Conservation (phyloP, 2,329 filamentous ascomycete species). For the Aspergillus sp. region DNA sequence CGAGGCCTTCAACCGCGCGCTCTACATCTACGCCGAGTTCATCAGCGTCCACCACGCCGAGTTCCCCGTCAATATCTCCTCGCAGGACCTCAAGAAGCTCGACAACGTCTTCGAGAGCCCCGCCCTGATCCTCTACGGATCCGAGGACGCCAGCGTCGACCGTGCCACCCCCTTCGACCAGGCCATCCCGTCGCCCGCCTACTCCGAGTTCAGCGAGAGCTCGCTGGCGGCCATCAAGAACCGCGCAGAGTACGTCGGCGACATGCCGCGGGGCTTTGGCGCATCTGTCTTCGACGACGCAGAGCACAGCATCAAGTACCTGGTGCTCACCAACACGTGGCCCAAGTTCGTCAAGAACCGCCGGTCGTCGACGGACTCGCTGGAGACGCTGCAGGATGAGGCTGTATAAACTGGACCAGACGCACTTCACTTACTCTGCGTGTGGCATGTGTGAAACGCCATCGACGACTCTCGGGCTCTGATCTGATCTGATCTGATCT, state of each 20-base stretch:
- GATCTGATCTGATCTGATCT: background rate
- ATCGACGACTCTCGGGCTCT: background rate
- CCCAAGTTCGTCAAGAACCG: slow-evolving; percentile 35
- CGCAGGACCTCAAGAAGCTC: slow-evolving; percentile 54
- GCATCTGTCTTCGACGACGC: slow-evolving; percentile 59
- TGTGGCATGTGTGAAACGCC: background rate
- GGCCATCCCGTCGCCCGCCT: slow-evolving; percentile 17
- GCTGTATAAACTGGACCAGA: background rate
- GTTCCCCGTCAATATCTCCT: slow-evolving; percentile 67
- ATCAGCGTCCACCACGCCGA: slow-evolving; percentile 62
- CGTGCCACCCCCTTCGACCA: slow-evolving; percentile 42
- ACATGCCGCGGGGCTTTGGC: slow-evolving; percentile 49
- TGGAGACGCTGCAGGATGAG: background rate
- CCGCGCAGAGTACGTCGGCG: slow-evolving; percentile 33
- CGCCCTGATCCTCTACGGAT: slow-evolving; percentile 44
- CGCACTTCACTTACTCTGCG: background rate
- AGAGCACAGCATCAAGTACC: slow-evolving; percentile 62
- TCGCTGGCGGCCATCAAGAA: slow-evolving; percentile 27
- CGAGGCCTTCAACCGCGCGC: slow-evolving; percentile 58
- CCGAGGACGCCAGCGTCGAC: slow-evolving; percentile 31
- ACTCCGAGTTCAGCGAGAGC: slow-evolving; percentile 22
- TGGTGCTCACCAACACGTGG: slow-evolving; percentile 70
- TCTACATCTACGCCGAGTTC: slow-evolving; percentile 63
- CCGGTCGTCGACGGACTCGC: slow-evolving; percentile 1
- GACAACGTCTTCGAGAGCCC: slow-evolving; percentile 58